Base-by-base conservation (phyloP, 1,284 basidiomycete species). In the Ceratobasidium sp. region DNA sequence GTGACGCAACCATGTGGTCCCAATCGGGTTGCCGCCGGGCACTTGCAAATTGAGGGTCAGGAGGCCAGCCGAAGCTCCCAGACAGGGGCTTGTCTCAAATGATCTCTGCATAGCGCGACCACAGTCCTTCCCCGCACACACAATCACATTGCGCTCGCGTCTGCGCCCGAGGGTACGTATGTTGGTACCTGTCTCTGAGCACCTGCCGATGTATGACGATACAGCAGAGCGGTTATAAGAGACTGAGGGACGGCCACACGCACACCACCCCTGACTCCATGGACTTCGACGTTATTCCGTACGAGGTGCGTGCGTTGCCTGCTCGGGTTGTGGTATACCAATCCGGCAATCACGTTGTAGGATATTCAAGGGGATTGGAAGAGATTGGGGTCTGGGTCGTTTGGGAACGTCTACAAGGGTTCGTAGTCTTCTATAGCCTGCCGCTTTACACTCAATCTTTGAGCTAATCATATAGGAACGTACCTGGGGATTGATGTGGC, bases 401-500 rank as follows among this genome's bases (percentile, higher is more conserved):
- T 97, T 83, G 95, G 95, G 6, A 93, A 94, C 76, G 95, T 98
- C 56, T 95, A 92, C 85, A 94, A 92, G 82, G 94, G 94, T 92
- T 66, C 56, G 81, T 76, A 65, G 16, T n/a, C 48, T 46, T 19
- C 39, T 49, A 43, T 37, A 27, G 49, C 39, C 34, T 19, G 41
- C 16, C 22, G 13, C 22, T 19, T 75, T 11, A 34, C 34, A 27
- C 22, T 63, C 22, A 59, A 58, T n/a, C 46, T 14, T 41, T 48
- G 14, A 41, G 46, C n/a, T 63, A 61, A 64, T 66, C 51, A 59
- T 39, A 19, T 79, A 94, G 95, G 93, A 1, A 88, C 85, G 31
- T 98, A 98, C 83, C 89, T 98, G 31, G 96, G 96, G 2, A 93
- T 98, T 77, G 94, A 97, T 78, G 94, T 98, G 34, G 96, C 96